phyloP scores from a whole-genome alignment of 2,329 filamentous ascomycete species.

The Uncinocarpus reesii region DNA sequence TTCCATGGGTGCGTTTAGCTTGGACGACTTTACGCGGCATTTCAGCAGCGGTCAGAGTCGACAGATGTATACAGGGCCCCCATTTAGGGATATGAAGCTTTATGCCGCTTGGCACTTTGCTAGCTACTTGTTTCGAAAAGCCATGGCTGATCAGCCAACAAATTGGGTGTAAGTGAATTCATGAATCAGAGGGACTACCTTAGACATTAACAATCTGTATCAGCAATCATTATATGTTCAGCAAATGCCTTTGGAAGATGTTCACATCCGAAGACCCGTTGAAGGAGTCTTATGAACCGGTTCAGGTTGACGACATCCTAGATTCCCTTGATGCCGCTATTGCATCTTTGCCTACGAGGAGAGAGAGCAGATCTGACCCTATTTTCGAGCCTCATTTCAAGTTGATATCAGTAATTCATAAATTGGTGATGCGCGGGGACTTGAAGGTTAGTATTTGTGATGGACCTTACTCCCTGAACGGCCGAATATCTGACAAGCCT shows the following conservation, averaged over 20 bases:
- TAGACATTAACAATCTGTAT: slow-evolving; percentile 19
- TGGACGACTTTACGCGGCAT: slow-evolving; percentile 53
- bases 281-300: slow-evolving; percentile 28
- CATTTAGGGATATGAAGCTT: slow-evolving; percentile 48
- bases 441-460: slow-evolving; percentile 31
- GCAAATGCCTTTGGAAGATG: slow-evolving; percentile 66
- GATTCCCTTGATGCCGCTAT: slow-evolving; percentile 51
- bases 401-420: slow-evolving; percentile 69
- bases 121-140: slow-evolving; percentile 49
- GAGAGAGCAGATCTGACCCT: slow-evolving; percentile 56
- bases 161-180: slow-evolving; percentile 48
- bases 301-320: slow-evolving; percentile 42
- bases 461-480: slow-evolving; percentile 21
- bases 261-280: slow-evolving; percentile 40
- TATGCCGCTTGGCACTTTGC: slow-evolving; percentile 58
- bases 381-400: slow-evolving; percentile 91
- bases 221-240: slow-evolving; percentile 56
- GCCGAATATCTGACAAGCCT: slow-evolving; percentile 29
- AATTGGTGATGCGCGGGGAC: slow-evolving; percentile 53
- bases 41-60: slow-evolving; percentile 45
- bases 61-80: slow-evolving; percentile 47
- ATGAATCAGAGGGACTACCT: background rate
- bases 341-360: slow-evolving; percentile 50
- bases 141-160: slow-evolving; percentile 49
- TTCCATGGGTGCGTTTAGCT: slow-evolving; percentile 54